Evolutionary conservation across 2,329 filamentous ascomycete genomes (phyloP), one percentile per base, ranked within the genome.

Genomic region (Diaporthe sp.): DNA sequence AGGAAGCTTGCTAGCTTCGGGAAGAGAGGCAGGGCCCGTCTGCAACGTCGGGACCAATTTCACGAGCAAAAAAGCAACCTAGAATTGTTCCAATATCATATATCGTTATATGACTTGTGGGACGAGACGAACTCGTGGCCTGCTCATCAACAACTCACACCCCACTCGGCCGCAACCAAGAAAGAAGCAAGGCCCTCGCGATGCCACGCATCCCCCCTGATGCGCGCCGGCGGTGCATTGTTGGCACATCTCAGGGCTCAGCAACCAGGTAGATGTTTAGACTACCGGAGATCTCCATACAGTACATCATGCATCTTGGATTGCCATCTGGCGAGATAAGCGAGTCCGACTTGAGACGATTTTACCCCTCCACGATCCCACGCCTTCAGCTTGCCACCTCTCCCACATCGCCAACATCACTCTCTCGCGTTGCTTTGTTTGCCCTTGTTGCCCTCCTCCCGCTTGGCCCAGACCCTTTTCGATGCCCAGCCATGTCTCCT

Each of bases 1-100:
- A 66, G 54, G 33, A 57, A 71, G 66, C 66, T 74, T 74, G 67
- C 73, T 58, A 67, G 73, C 73, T 67, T 70, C 69, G 60, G 58
- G 69, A 60, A 45, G 54, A 35, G 71, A 67, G 67, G 58, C 68
- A 66, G 61, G 73, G 58, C 52, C 73, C 60, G 58, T 68, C 64
- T 73, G 64, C 55, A 70, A 70, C 54, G 33, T 69, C 64, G 64
- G 64, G 64, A 68, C 64, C 45, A 54, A 54, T 54, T 38, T 68
- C 30, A 66, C n/a, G 66, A 58, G 42, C 68, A n/a, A 38, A 68
- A 52, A 68, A 54, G 64, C 33, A 54, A 54, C 45, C 47, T 33
- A 40, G 45, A 40, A 17, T 25, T 54, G 45, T 54, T 68, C 47
- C 45, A 30, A 40, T 35, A 35, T 47, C 69, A 73, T n/a, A 70